These are phyloP conservation scores for Tricharina praecox DNA, from an alignment of 495 filamentous ascomycete genomes.

Conservation along the genomic window DNA sequence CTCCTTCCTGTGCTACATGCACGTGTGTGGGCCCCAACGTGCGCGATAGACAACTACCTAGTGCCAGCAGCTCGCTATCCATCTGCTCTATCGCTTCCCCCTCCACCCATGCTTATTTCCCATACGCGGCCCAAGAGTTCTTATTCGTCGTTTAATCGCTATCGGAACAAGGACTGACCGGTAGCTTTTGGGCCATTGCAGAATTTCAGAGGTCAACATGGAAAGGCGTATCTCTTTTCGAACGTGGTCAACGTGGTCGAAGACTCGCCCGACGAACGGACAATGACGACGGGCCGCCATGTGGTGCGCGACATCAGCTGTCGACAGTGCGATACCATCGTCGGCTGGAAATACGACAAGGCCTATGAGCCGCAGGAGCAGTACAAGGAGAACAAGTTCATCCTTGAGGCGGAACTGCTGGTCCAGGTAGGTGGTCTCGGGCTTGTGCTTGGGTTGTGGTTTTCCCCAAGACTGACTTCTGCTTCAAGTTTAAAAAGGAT, in stretches of 20 bases:
- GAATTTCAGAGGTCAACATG: slow-evolving; percentile 98
- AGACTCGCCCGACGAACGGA: slow-evolving; percentile 71
- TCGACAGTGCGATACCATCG: slow-evolving; percentile 71
- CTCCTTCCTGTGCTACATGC: neutral
- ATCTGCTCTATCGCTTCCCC: too few relatives aligned
- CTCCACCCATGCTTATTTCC: too few relatives aligned
- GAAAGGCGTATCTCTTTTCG: slow-evolving; percentile 95
- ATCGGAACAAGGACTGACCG: neutral
- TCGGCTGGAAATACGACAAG: slow-evolving; percentile 99
- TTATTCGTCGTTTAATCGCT: neutral
- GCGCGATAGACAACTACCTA: too few relatives aligned
- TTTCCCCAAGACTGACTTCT: neutral
- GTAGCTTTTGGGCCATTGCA: slow-evolving; percentile 27
- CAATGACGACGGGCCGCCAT: slow-evolving; percentile 96
- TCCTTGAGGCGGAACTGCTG: slow-evolving; percentile 82
- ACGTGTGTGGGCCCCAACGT: too few relatives aligned
- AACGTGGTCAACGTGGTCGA: slow-evolving; percentile 75
- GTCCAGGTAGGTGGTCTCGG: slow-evolving; percentile 12
- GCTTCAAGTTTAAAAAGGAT: too few relatives aligned
- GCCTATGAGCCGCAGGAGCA: slow-evolving; percentile 82
- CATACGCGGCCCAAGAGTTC: too few relatives aligned
- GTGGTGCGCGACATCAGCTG: slow-evolving; percentile 85
- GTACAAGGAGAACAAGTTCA: slow-evolving; percentile 98
- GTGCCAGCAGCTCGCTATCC: too few relatives aligned
- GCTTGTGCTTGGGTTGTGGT: neutral